Conservation (phyloP, 1,284 basidiomycete species). For the Leccinum angustisporum region DNA sequence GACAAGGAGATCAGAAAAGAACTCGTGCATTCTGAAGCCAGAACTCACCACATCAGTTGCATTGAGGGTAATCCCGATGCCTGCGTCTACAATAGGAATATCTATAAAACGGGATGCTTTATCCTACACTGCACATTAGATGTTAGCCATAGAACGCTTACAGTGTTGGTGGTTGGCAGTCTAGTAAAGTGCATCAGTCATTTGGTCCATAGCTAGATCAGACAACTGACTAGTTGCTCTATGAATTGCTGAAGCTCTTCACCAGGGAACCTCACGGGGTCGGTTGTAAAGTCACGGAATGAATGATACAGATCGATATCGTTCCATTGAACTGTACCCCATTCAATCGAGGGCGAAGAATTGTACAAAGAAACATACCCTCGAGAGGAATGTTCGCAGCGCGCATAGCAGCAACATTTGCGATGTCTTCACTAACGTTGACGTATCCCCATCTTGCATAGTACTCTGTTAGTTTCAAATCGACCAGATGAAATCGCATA, state of each 20-base stretch:
- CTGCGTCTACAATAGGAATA: conserved; percentile 46
- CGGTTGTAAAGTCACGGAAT: conserved; percentile 66
- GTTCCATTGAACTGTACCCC: conserved; percentile 36
- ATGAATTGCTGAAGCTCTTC: conserved; percentile 63
- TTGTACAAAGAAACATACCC: conserved; percentile 37
- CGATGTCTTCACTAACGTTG: conserved; percentile 46
- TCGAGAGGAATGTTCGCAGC: conserved; percentile 65
- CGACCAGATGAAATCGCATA: background rate
- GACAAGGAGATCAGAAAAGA: conserved; percentile 4
- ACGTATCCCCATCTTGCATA: conserved; percentile 53
- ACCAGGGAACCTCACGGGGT: conserved; percentile 61
- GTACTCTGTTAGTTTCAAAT: background rate
- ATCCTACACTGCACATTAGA: background rate
- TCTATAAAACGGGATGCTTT: conserved; percentile 27
- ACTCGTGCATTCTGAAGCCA: background rate
- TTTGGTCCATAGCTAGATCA: background rate
- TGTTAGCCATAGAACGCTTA: conserved; percentile 11
- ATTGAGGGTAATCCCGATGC: conserved; percentile 38
- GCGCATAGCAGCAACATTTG: conserved; percentile 59
- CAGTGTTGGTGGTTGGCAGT: conserved; percentile 45
- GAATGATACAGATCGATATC: conserved; percentile 75
- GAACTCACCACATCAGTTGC: conserved; percentile 41
- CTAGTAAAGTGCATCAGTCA: conserved; percentile 19
- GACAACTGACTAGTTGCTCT: conserved; percentile 31
- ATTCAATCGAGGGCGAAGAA: background rate